Percentiles rank a stretch among this genome's conserved stretches.
Evolutionary conservation across 2,329 filamentous ascomycete genomes (phyloP).

Genomic region (Lasiodiplodia citricola): DNA sequence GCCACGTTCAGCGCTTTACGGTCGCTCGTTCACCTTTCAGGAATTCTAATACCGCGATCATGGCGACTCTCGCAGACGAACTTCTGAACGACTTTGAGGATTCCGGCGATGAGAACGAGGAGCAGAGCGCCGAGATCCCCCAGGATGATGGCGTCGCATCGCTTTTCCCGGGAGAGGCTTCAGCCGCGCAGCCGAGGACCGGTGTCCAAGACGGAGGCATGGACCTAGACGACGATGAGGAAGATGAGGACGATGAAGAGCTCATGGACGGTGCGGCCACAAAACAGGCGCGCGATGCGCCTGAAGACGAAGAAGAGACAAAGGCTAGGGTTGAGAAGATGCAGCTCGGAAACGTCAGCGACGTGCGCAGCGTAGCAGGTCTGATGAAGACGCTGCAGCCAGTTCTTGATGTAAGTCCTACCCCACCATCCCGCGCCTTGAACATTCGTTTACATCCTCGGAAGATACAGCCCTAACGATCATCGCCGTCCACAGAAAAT

Average conservation of each 20-base stretch:
- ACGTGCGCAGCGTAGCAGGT: slow-evolving; percentile 74
- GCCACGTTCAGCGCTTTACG: too few relatives aligned
- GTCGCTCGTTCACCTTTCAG: too few relatives aligned
- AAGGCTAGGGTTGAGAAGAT: slow-evolving; percentile 84
- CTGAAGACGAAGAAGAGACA: slow-evolving; percentile 70
- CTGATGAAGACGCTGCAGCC: slow-evolving; percentile 83
- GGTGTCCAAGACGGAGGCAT: slow-evolving; percentile 45
- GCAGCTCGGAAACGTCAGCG: slow-evolving; percentile 71
- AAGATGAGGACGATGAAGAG: slow-evolving; percentile 66
- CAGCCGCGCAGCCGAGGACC: slow-evolving; percentile 33
- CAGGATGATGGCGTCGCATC: slow-evolving; percentile 40
- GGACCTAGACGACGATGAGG: slow-evolving; percentile 66
- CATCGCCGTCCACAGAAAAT: slow-evolving; percentile 74
- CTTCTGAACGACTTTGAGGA: slow-evolving; percentile 91
- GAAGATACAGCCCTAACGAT: slow-evolving; percentile 68
- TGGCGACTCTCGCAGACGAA: slow-evolving; percentile 93
- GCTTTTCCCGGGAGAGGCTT: slow-evolving; percentile 26
- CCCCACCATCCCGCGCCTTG: slow-evolving; percentile 50
- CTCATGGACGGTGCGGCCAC: slow-evolving; percentile 54
- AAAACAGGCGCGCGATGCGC: slow-evolving; percentile 52
- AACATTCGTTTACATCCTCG: slow-evolving; percentile 24
- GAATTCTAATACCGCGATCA: slow-evolving; percentile 27
- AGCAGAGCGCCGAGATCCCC: slow-evolving; percentile 53
- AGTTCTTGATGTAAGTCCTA: slow-evolving; percentile 67
- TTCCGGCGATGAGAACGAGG: slow-evolving; percentile 76